phyloP scores from a whole-genome alignment of 2,329 filamentous ascomycete species.

The Aspergillus sp. region DNA sequence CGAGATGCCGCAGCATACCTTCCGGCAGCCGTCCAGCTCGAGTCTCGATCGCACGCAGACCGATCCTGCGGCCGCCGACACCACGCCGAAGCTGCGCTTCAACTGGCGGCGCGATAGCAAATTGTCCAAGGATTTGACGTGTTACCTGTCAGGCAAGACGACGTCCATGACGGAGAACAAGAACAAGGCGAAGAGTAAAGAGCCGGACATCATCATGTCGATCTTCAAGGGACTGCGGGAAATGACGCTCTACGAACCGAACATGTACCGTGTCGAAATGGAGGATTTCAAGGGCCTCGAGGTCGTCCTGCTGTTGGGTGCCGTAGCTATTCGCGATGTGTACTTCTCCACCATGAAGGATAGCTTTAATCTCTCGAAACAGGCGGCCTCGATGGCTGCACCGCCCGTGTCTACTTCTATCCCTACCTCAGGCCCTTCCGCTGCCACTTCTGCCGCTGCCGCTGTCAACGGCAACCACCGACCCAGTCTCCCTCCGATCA shows the following conservation, averaged over 20 bases:
- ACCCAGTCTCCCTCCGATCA: neutral
- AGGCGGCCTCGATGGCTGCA: neutral
- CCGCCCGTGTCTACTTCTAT: conserved; percentile 1
- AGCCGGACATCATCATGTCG: conserved; percentile 93
- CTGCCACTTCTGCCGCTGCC: conserved; percentile 21
- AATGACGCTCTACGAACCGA: conserved; percentile 89
- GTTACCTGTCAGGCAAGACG: conserved; percentile 78
- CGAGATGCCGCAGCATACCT: conserved; percentile 82
- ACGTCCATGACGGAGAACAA: conserved; percentile 62
- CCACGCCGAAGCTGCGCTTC: conserved; percentile 75
- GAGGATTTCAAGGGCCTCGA: conserved; percentile 94
- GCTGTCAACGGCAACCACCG: neutral
- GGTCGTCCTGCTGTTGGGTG: conserved; percentile 67
- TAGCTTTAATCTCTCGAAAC: conserved; percentile 67
- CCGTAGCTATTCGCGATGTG: conserved; percentile 61
- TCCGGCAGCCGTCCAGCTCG: conserved; percentile 75
- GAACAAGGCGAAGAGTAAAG: conserved; percentile 75
- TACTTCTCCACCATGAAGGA: conserved; percentile 67
- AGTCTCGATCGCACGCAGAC: conserved; percentile 71
- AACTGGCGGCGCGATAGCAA: conserved; percentile 88
- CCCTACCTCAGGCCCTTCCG: conserved; percentile 5
- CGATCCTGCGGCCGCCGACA: conserved; percentile 55
- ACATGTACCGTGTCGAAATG: conserved; percentile 83
- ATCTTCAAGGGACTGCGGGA: conserved; percentile 75
- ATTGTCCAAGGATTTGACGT: conserved; percentile 82